Evolutionary conservation across 139 green algal species (phyloP).

Genomic region (Gonium pectorale): DNA sequence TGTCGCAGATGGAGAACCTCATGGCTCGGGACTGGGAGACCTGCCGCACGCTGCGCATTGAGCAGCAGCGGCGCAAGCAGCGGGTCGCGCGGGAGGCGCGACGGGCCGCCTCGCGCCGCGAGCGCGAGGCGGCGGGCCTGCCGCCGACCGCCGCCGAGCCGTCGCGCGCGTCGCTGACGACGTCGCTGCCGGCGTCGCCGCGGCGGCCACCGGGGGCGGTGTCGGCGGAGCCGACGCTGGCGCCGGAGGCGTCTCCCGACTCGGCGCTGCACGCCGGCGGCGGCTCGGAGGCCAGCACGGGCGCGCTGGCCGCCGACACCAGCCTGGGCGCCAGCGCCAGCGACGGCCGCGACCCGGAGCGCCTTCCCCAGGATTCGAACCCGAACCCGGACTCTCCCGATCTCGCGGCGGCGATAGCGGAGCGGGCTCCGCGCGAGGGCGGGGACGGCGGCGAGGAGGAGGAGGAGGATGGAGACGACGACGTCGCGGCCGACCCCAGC

Average conservation of each 20-base stretch:
- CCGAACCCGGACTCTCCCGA: too few species aligned
- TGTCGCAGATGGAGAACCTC: conserved; percentile 20
- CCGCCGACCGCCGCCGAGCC: not conserved
- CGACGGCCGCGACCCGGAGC: too few species aligned
- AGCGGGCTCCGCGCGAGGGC: too few species aligned
- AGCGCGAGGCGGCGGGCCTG: not conserved
- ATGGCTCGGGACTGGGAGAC: conserved; percentile 19
- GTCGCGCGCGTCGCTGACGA: not conserved
- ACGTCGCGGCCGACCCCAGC: not conserved
- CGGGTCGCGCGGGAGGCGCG: not conserved
- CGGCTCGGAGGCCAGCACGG: too few species aligned
- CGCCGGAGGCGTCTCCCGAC: too few species aligned
- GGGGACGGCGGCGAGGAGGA: not conserved
- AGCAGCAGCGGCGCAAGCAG: conserved; percentile 12
- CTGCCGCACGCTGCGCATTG: conserved; percentile 4
- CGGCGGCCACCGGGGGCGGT: not conserved
- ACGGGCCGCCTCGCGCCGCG: not conserved
- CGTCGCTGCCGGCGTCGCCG: not conserved
- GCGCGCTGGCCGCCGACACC: too few species aligned
- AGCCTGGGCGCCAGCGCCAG: too few species aligned
- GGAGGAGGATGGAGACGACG: not conserved
- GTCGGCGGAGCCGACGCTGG: not conserved
- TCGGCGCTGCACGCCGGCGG: too few species aligned
- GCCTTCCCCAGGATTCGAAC: too few species aligned
- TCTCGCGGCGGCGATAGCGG: too few species aligned